Evolutionary conservation across 148 eudicot species (phyloP).

Genomic region (Persicaria maculosa): DNA sequence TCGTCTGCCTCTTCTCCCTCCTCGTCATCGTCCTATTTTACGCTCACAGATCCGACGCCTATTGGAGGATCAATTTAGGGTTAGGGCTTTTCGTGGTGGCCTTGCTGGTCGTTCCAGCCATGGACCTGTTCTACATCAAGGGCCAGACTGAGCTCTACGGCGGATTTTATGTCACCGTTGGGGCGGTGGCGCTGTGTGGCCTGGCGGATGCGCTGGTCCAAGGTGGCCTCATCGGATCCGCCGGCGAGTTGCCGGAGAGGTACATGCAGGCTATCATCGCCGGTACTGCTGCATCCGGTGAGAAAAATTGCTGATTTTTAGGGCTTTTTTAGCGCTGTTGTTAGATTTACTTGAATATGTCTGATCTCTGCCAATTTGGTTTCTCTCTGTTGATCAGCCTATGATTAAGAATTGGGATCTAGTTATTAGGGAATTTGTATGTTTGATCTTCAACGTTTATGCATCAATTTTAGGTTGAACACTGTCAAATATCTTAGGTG

Average conservation of each 20-base stretch:
- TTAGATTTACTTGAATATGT: background rate
- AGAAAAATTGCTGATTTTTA: background rate
- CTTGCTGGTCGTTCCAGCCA: conserved; percentile 50
- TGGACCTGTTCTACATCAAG: conserved; percentile 51
- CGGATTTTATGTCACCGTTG: conserved; percentile 63
- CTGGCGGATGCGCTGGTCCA: conserved; percentile 79
- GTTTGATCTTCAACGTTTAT: background rate
- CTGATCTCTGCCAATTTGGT: background rate
- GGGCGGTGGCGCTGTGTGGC: conserved; percentile 49
- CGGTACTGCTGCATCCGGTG: conserved; percentile 81
- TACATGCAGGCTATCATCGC: conserved; percentile 81
- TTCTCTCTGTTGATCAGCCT: background rate
- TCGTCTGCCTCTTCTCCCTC: conserved; percentile 38
- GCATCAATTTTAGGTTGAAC: background rate
- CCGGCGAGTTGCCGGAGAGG: conserved; percentile 73
- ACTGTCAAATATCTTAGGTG: background rate
- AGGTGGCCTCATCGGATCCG: conserved; percentile 64
- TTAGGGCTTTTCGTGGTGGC: conserved; percentile 46
- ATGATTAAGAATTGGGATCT: background rate
- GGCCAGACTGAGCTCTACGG: conserved; percentile 46
- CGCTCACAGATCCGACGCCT: conserved; percentile 27
- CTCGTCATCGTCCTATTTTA: conserved; percentile 35
- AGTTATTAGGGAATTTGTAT: background rate
- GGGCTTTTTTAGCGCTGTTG: background rate
- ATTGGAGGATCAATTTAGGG: conserved; percentile 58